These are phyloP conservation scores for Kockiozyma suomiensis DNA, from an alignment of 805 yeast species.

Conservation along the genomic window DNA sequence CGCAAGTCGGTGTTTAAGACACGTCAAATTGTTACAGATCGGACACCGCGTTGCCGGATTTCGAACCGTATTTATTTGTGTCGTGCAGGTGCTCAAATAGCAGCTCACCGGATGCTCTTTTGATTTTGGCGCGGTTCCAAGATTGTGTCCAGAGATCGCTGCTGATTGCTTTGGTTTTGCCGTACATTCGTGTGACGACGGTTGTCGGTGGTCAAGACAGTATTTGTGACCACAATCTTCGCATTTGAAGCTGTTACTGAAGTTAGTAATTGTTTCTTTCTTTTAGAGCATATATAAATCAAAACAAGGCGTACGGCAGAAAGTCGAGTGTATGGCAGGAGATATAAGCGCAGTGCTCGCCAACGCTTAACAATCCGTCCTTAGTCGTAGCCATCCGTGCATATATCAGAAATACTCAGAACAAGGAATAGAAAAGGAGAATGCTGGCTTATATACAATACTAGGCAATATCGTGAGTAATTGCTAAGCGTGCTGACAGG, in stretches of 20 bases:
- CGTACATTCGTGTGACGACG: conserved; percentile 43
- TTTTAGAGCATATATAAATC: background rate
- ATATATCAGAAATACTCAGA: too few relatives aligned
- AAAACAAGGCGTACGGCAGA: conserved; percentile 46
- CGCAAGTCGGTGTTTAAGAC: conserved; percentile 36
- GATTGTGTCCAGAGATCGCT: conserved; percentile 11
- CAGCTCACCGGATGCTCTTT: conserved; percentile 33
- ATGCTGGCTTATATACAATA: background rate
- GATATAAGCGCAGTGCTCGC: conserved; percentile 52
- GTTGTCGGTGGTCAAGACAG: conserved; percentile 55
- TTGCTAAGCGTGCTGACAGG: background rate
- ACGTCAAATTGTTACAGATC: conserved; percentile 50
- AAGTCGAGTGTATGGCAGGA: conserved; percentile 58
- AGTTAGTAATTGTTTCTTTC: background rate
- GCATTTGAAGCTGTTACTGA: conserved; percentile 47
- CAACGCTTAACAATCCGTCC: conserved; percentile 53
- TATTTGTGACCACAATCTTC: conserved; percentile 50
- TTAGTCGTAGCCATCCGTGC: conserved; percentile 28
- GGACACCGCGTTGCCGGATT: conserved; percentile 56
- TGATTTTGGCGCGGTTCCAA: conserved; percentile 39
- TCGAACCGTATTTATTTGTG: conserved; percentile 39
- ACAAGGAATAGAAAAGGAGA: too few relatives aligned
- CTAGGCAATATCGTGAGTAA: conserved; percentile 3
- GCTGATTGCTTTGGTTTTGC: background rate
- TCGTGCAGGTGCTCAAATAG: conserved; percentile 12